Evolutionary conservation across 495 filamentous ascomycete species (phyloP).

Genomic region (Aspergillus conjunctus): DNA sequence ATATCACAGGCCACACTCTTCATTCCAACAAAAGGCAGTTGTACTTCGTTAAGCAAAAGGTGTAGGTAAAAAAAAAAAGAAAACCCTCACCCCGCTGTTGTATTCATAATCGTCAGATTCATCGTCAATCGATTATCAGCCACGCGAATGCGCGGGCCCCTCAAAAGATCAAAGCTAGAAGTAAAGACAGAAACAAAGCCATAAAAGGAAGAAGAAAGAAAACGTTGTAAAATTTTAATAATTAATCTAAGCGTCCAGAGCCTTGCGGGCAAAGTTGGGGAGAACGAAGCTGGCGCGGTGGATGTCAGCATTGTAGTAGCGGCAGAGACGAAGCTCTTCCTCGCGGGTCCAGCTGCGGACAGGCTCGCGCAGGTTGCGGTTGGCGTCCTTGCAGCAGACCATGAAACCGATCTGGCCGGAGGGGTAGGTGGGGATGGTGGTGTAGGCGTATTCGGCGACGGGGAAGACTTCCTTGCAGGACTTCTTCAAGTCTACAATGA

Average conservation of each 20-base stretch:
- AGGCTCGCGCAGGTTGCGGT: conserved; percentile 79
- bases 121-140: conserved; percentile 20
- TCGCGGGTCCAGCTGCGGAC: conserved; percentile 75
- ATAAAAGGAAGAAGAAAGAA: conserved; percentile 14
- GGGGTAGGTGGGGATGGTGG: conserved; percentile 98
- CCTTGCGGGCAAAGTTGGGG: conserved; percentile 87
- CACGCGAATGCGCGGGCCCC: not conserved
- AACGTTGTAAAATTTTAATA: conserved; percentile 5
- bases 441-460: conserved; percentile 96
- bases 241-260: conserved; percentile 49
- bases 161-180: not conserved
- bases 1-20: not conserved
- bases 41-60: not conserved
- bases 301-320: conserved; percentile 95
- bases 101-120: conserved; percentile 29
- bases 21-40: not conserved
- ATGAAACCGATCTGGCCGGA: conserved; percentile 99
- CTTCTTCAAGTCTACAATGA: conserved; percentile 92
- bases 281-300: conserved; percentile 92
- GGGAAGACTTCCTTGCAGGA: conserved; percentile 97
- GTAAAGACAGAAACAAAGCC: conserved; percentile 1
- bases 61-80: not conserved
- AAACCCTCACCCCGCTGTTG: conserved; percentile 6
- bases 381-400: conserved; percentile 95
- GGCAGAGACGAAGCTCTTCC: conserved; percentile 88